Evolutionary conservation across 2,329 filamentous ascomycete genomes (phyloP), one percentile per base, ranked within the genome.

Genomic region (Corynespora cassiicola): DNA sequence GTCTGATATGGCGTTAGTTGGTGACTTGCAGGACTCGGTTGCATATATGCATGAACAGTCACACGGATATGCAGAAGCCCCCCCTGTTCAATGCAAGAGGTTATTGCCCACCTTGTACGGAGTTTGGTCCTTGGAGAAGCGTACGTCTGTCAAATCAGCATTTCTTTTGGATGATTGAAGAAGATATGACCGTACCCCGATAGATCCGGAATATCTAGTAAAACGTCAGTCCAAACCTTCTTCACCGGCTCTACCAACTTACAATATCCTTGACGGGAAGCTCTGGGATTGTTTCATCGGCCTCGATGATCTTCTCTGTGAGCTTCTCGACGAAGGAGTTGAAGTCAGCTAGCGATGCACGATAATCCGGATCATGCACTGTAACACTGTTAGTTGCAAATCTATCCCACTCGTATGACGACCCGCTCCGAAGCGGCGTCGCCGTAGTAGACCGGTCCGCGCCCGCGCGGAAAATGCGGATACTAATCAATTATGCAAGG

Each of bases 221-320:
- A 39, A 31, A 31, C 24, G 32, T 9, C 26, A 18, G 14, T 45
- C 28, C 12, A 24, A 17, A 29, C 31, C 10, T 30, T 12, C n/a
- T n/a, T 7, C 12, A 22, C 16, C 1, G 14, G 5, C 12, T 28
- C 11, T 22, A 15, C 6, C 10, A 16, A 59, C 75, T 63, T 54
- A 84, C 83, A 53, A 95, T 75, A 61, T 96, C 90, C 66, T 95
- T 94, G 36, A 86, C 75, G 2, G 91, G 91, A 15, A 96, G 73
- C 55, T 96, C 90, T 1, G 91, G 91, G 26, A 96, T 82, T 1
- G 90, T 95, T 38, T 86, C 82, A 63, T 96, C 91, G 24, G 79
- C 76, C 42, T 85, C 82, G 14, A 80, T 79, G 36, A 96, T 77
- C 45, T 82, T 85, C 44, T 85, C 76, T 1, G 86, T 88, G 24